Conservation (phyloP, 176 grass and related monocot genomes). For the Phragmites australis region DNA sequence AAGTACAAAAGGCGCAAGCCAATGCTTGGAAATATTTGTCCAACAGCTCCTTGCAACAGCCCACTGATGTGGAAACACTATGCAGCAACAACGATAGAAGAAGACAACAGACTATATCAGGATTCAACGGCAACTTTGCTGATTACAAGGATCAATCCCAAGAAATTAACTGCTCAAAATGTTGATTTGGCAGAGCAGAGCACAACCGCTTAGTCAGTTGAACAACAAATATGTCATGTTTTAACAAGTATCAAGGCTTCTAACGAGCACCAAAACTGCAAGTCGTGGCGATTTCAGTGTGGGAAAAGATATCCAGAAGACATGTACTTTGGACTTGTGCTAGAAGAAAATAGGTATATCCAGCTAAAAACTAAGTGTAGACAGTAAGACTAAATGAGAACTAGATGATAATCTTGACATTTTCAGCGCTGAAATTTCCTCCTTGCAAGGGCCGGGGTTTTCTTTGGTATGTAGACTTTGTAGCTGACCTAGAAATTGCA, state of each 20-base stretch:
- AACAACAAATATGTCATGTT: conserved; percentile 2
- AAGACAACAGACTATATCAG: neutral
- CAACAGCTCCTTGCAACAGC: neutral
- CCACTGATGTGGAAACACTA: neutral
- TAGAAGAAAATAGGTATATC: conserved; percentile 36
- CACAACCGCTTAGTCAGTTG: conserved; percentile 1
- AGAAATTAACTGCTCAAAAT: conserved; percentile 17
- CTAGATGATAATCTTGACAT: conserved; percentile 1
- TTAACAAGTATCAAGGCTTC: neutral
- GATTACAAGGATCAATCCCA: conserved; percentile 23
- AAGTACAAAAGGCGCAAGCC: neutral
- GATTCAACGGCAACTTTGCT: conserved; percentile 16
- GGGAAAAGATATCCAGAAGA: conserved; percentile 9
- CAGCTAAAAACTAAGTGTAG: conserved; percentile 3
- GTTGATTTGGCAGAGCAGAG: neutral
- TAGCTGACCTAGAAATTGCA: conserved; percentile 78
- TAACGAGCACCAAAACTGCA: conserved; percentile 26
- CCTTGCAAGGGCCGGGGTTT: conserved; percentile 56
- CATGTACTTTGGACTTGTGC: neutral
- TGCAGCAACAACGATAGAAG: neutral
- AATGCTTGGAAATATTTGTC: neutral
- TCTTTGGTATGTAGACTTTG: conserved; percentile 97
- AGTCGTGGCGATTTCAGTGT: neutral
- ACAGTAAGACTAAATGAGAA: neutral
- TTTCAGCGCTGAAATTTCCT: conserved; percentile 77